Evolutionary conservation across 2,329 filamentous ascomycete genomes (phyloP).

Genomic region (Diplodia intermedia): DNA sequence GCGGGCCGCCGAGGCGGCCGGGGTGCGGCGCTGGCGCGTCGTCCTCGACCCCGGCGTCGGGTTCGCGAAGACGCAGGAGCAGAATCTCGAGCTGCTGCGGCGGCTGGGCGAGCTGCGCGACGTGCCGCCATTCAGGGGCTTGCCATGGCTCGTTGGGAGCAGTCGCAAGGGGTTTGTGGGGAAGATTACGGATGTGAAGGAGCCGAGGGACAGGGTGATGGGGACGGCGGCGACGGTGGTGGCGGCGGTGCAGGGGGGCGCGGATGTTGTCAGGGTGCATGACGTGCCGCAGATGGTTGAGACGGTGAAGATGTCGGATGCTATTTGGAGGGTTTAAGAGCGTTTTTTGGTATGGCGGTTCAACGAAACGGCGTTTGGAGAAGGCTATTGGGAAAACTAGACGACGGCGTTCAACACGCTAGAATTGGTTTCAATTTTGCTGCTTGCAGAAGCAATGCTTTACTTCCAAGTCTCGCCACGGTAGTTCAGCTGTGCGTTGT

Average conservation of each 20-base stretch:
- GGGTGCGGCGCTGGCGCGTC: conserved; percentile 90
- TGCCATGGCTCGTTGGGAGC: conserved; percentile 89
- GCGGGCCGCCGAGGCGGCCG: conserved; percentile 76
- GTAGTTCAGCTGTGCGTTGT: conserved; percentile 23
- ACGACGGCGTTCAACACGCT: conserved; percentile 20
- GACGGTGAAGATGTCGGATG: conserved; percentile 87
- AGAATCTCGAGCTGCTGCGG: conserved; percentile 82
- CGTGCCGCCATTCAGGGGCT: conserved; percentile 62
- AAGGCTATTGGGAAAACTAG: background rate
- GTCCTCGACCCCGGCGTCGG: conserved; percentile 93
- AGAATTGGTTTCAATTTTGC: no score
- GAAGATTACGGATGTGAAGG: conserved; percentile 75
- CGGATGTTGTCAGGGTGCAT: conserved; percentile 91
- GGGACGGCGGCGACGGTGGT: conserved; percentile 90
- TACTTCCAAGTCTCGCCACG: conserved; percentile 22
- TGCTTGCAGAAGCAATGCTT: background rate
- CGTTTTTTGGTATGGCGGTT: background rate
- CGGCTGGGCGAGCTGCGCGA: conserved; percentile 65
- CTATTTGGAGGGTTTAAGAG: conserved; percentile 44
- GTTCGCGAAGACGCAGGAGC: conserved; percentile 82
- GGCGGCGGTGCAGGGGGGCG: conserved; percentile 83
- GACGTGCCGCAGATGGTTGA: conserved; percentile 86
- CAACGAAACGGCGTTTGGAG: conserved; percentile 6
- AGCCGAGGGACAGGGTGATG: conserved; percentile 74
- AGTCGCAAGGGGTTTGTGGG: conserved; percentile 93